Evolutionary conservation across 2,329 filamentous ascomycete species (phyloP).

Genomic region (Fusarium haematococcum): DNA sequence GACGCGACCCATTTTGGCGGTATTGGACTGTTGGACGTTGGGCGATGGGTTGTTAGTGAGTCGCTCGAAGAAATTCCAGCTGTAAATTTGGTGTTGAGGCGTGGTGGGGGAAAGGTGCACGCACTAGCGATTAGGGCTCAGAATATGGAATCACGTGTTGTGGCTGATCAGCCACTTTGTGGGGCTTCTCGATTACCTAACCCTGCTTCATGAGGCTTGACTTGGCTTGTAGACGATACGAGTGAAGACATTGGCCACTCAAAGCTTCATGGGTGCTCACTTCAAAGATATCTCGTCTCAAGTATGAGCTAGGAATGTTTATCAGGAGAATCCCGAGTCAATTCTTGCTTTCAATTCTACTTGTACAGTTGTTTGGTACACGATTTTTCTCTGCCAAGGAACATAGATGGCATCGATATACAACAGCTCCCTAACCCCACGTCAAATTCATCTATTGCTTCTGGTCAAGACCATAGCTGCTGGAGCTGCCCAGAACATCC

Average conservation of each 20-base stretch:
- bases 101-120: slow-evolving; percentile 29
- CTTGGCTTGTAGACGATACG: not conserved
- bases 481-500: slow-evolving; percentile 50
- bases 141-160: slow-evolving; percentile 39
- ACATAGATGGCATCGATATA: slow-evolving; percentile 42
- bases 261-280: not conserved
- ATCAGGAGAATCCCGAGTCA: slow-evolving; percentile 35
- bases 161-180: not conserved
- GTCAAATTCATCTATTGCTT: slow-evolving; percentile 31
- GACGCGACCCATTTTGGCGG: slow-evolving; percentile 77
- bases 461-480: slow-evolving; percentile 53
- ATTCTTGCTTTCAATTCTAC: slow-evolving; percentile 45
- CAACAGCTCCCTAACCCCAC: slow-evolving; percentile 16
- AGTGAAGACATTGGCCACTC: not conserved
- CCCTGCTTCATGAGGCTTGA: not conserved
- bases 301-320: not conserved
- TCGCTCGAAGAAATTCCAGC: slow-evolving; percentile 42
- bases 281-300: not conserved
- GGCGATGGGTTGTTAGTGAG: slow-evolving; percentile 48
- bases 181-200: not conserved
- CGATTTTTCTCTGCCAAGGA: slow-evolving; percentile 34
- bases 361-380: slow-evolving; percentile 49
- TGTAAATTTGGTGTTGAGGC: slow-evolving; percentile 46
- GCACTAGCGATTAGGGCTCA: slow-evolving; percentile 47
- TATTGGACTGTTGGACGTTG: slow-evolving; percentile 56